Percentiles rank a stretch among this genome's conserved stretches.
Conservation (phyloP, 169 alveolate genomes). For the Eimeria necatrix region DNA sequence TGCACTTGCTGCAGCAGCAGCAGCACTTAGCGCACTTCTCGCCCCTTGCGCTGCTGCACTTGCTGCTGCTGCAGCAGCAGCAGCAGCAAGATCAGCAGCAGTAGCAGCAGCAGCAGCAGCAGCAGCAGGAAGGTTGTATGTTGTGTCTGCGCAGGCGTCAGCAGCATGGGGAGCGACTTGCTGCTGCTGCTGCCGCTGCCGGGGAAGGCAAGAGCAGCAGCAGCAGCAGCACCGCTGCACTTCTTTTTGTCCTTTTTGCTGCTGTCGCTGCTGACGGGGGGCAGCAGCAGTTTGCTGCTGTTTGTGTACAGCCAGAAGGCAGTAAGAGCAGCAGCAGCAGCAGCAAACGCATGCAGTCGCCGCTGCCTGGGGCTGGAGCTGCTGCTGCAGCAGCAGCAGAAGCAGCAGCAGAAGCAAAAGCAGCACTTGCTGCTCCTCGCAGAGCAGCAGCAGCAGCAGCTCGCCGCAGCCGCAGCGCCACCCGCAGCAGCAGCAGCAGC, state of each 20-base stretch:
- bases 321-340: background rate
- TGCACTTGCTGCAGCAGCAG: conserved; percentile 2
- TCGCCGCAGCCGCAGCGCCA: background rate
- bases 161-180: background rate
- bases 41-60: no score
- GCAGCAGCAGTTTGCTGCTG: conserved; percentile 24
- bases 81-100: no score
- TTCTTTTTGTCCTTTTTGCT: background rate
- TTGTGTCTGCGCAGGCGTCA: background rate
- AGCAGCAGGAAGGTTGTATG: no score
- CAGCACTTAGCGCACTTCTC: background rate
- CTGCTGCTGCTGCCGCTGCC: conserved; percentile 17
- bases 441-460: background rate
- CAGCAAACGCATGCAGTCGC: background rate
- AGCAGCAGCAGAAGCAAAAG: conserved; percentile 36
- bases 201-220: background rate
- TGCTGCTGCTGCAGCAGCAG: no score
- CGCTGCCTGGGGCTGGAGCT: background rate
- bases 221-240: conserved; percentile 14
- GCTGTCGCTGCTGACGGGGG: conserved; percentile 13
- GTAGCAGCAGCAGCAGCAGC: no score
- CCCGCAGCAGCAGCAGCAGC: no score
- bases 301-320: background rate
- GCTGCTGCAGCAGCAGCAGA: conserved; percentile 47
- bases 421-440: conserved; percentile 3